Evolutionary conservation across 805 yeast species (phyloP).

Genomic region (Myxozyma geophila): DNA sequence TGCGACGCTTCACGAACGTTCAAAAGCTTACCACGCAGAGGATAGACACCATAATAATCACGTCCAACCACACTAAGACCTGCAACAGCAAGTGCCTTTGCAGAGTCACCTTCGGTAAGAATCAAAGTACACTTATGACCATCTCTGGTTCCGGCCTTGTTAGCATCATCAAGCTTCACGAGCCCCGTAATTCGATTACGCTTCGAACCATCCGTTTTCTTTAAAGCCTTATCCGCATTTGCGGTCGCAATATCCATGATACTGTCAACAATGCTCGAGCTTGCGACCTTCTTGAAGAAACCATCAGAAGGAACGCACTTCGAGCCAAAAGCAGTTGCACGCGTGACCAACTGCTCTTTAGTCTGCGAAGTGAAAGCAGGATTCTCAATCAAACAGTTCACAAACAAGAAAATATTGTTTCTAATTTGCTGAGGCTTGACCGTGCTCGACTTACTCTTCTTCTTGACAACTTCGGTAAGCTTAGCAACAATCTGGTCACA

Average conservation of each 20-base stretch:
- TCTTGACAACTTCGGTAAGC: constrained; percentile 72
- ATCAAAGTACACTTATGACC: constrained; percentile 91
- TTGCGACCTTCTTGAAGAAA: constrained; percentile 71
- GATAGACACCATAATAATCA: constrained; percentile 93
- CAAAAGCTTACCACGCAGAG: constrained; percentile 89
- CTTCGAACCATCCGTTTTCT: constrained; percentile 83
- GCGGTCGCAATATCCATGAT: constrained; percentile 82
- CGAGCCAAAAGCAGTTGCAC: constrained; percentile 87
- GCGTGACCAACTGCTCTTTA: constrained; percentile 91
- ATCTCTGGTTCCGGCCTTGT: constrained; percentile 91
- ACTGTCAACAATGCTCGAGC: constrained; percentile 71
- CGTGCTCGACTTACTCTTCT: constrained; percentile 66
- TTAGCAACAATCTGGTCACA: constrained; percentile 83
- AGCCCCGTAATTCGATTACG: constrained; percentile 85
- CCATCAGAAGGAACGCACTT: constrained; percentile 75
- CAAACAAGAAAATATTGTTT: constrained; percentile 85
- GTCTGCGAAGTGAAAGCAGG: constrained; percentile 98
- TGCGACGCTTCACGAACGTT: constrained; percentile 96
- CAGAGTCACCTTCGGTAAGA: constrained; percentile 97
- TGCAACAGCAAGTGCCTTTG: constrained; percentile 85
- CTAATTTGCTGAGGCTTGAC: constrained; percentile 87
- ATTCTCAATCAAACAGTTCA: constrained; percentile 91
- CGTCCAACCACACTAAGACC: constrained; percentile 95
- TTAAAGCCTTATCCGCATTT: constrained; percentile 84
- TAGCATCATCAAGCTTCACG: constrained; percentile 92